Evolutionary conservation across 371 early-diverging fungal species (phyloP), one percentile per base, ranked within the genome.

Genomic region (Hamiltosporidium tvaerminnensis): DNA sequence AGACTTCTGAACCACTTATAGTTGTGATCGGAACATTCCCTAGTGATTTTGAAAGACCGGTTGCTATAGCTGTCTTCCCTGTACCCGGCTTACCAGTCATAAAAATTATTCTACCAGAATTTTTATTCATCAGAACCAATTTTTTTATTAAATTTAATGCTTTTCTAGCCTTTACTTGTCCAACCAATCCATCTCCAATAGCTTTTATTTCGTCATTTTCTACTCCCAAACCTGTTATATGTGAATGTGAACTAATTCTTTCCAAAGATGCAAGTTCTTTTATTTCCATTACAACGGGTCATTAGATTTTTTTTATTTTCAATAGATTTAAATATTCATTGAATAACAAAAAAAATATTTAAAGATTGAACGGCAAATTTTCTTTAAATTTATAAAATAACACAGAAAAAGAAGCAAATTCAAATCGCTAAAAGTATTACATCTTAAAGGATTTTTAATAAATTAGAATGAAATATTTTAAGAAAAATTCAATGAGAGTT

Each of bases 81-180:
- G 82, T 91, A 50, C 95, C 98, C 10, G 94, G 89, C 2, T 89
- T 89, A 48, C 98, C 98, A 31, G 92, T 88, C 55, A 97, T 83
- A 35, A 96, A 76, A 14, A 94, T 82, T 2, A 92, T 90, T 41
- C 91, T 84, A 16, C 94, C 93, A 3, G 91, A 77, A 71, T 82
- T 82, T 57, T 81, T 80, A 23, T 81, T 80, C 49, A 79, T 74
- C 64, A 79, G 77, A 47, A 82, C 81, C 75, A 83, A 75, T 59
- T 83, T 78, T 56, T 79, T 70, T 54, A 84, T 78, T n/a, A 82
- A 74, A 77, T 88, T 89, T 82, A 92, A 89, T 4, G 93, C 92
- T 71, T 87, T 89, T 67, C 94, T 86, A 35, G 92, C 92, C 74
- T 86, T 82, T 23, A 85, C 71, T 76, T 93, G 92, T n/a, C 95